Percentiles rank a stretch among this genome's conserved stretches.
Conservation (phyloP, 78 protist genomes). For the Chrysochromulina tobinii region DNA sequence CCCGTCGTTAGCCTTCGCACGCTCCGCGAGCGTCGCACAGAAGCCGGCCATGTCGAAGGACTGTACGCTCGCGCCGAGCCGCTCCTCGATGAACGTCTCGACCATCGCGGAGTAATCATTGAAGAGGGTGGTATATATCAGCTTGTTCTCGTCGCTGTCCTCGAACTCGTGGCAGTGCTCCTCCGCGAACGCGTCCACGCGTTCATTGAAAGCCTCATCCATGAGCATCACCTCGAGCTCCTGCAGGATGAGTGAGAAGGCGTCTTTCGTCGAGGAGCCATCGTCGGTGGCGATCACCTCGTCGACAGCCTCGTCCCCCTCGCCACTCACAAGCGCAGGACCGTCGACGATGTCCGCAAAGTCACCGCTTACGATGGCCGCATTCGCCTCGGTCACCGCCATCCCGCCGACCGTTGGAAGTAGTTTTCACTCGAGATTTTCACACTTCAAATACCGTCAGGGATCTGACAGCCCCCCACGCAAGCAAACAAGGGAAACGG, state of each 20-base stretch:
- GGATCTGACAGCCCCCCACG: no score
- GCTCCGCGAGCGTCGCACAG: not conserved
- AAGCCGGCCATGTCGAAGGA: not conserved
- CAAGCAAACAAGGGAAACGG: no score
- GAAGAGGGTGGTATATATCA: not conserved
- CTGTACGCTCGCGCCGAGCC: not conserved
- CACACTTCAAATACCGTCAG: no score
- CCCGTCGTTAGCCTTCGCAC: not conserved
- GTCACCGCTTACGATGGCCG: no score
- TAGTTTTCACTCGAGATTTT: no score
- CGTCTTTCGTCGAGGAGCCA: no score
- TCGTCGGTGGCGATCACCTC: no score
- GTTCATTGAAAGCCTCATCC: not conserved
- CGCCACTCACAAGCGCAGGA: no score
- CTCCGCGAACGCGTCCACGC: not conserved
- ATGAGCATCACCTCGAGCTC: not conserved
- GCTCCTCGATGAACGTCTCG: not conserved
- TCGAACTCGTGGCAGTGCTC: not conserved
- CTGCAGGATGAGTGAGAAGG: not conserved
- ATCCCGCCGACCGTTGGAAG: no score
- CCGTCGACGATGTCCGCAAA: no score
- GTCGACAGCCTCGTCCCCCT: no score
- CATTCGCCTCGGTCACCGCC: no score
- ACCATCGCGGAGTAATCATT: not conserved
- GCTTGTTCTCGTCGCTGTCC: not conserved